Percentiles rank a stretch among this genome's conserved stretches.
Conservation (phyloP, 78 protist species). For the Emiliania huxleyi region DNA sequence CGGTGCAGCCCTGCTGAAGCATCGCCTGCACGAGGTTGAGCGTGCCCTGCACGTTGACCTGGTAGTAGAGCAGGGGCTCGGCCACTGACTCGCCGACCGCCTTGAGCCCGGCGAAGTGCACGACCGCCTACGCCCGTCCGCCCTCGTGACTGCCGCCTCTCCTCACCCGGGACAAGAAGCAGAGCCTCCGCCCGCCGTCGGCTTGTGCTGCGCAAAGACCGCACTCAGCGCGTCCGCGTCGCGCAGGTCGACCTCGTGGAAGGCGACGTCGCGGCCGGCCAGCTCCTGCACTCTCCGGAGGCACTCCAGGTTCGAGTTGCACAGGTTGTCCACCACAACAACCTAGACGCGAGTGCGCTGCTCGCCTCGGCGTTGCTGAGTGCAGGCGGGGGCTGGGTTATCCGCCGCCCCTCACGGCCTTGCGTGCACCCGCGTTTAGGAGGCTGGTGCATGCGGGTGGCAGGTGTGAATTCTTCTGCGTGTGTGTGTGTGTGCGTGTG, state of each 20-base stretch:
- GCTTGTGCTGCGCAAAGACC: neutral
- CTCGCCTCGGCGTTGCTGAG: too few relatives aligned
- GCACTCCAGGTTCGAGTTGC: slow-evolving; percentile 9
- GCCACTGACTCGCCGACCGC: slow-evolving; percentile 90
- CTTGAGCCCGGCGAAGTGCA: slow-evolving; percentile 93
- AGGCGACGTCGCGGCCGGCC: neutral
- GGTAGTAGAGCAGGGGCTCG: slow-evolving; percentile 85
- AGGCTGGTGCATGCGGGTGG: too few relatives aligned
- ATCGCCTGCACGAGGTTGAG: slow-evolving; percentile 42
- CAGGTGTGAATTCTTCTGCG: too few relatives aligned
- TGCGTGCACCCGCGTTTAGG: too few relatives aligned
- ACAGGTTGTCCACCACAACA: slow-evolving; percentile 84
- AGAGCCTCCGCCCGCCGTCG: too few relatives aligned
- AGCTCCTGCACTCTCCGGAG: neutral
- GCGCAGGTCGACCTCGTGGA: slow-evolving; percentile 60
- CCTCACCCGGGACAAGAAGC: too few relatives aligned
- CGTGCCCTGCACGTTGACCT: slow-evolving; percentile 77
- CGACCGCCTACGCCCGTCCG: too few relatives aligned
- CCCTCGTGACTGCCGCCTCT: too few relatives aligned
- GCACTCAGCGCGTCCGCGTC: neutral
- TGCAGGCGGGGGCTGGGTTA: too few relatives aligned
- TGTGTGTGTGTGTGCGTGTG: too few relatives aligned
- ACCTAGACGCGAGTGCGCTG: too few relatives aligned
- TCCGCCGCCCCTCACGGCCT: too few relatives aligned
- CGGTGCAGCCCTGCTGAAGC: neutral